Evolutionary conservation across 768 basidiomycete genomes (phyloP), one percentile per base, ranked within the genome.

Genomic region (Agaricus blazei): DNA sequence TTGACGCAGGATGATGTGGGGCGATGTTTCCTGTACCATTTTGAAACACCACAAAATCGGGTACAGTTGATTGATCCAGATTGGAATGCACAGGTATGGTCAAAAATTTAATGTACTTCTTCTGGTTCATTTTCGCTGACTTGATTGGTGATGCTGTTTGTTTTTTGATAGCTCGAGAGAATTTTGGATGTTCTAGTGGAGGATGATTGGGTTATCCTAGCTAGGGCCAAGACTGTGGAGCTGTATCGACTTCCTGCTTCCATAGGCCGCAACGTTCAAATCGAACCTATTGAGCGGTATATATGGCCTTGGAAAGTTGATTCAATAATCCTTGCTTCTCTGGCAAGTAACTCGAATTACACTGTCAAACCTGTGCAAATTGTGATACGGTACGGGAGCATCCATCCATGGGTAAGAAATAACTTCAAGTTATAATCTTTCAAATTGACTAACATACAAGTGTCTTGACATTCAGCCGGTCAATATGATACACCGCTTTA

Each of bases 401-500:
- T 70, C 51, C 81, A 77, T 57, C 84, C 84, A 2, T 87, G 85
- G 74, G 75, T 75, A 48, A 55, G 70, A 60, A 7, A 24, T 38
- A 28, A 36, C n/a, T 48, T 24, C 14, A 15, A 28, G 46, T 15
- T 26, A 7, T 28, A 48, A 24, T 2, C 15, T 29, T 58, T 6
- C 29, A 8, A 27, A 46, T 38, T 19, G 23, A 41, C 37, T 52
- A 29, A 41, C 42, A 36, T 41, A 29, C 54, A 47, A 19, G 19
- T 19, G 19, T 19, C 19, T 19, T 19, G 19, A 34, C 23, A 12
- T 45, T 31, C 55, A 73, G 86, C 83, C 85, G 0, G 77, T 83
- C 58, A 87, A 89, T 65, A 67, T 82, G 26, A 72, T 88, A n/a
- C 83, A 87, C 60, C 81, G 84, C 64, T 85, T 77, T 63, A 63